These are phyloP conservation scores for Syzygium grande DNA, from an alignment of 345 rosid genomes.

Conservation along the genomic window DNA sequence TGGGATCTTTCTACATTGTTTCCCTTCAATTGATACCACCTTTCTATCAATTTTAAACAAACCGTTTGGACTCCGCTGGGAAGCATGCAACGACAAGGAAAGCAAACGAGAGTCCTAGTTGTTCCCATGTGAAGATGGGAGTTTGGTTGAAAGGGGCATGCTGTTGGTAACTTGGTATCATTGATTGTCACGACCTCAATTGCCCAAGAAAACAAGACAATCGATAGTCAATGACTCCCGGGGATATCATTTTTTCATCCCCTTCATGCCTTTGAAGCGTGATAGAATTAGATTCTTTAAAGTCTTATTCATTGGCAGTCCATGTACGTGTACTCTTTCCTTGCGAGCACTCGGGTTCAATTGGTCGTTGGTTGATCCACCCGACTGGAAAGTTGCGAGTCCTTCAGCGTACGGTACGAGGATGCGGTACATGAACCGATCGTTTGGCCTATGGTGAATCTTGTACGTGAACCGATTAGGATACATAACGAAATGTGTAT, in stretches of 20 bases:
- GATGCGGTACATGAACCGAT: background rate
- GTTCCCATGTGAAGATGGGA: background rate
- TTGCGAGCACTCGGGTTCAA: background rate
- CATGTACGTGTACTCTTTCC: background rate
- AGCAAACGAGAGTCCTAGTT: background rate
- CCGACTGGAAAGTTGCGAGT: background rate
- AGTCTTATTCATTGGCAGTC: background rate
- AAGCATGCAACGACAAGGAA: background rate
- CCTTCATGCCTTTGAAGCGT: background rate
- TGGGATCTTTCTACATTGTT: background rate
- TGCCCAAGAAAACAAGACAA: background rate
- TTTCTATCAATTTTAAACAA: background rate
- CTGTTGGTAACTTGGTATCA: background rate
- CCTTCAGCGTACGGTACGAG: background rate
- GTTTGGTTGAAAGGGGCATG: background rate
- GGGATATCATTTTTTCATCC: background rate
- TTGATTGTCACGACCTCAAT: background rate
- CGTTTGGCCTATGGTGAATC: rapidly evolving
- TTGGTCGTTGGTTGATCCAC: background rate
- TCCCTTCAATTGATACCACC: background rate
- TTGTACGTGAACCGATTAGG: background rate
- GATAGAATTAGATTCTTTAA: background rate
- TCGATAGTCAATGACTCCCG: background rate
- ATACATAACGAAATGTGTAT: background rate
- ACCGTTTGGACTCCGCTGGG: background rate